These are phyloP conservation scores for Pseudocercospora fuligena DNA, from an alignment of 2,329 filamentous ascomycete species.

Conservation along the genomic window DNA sequence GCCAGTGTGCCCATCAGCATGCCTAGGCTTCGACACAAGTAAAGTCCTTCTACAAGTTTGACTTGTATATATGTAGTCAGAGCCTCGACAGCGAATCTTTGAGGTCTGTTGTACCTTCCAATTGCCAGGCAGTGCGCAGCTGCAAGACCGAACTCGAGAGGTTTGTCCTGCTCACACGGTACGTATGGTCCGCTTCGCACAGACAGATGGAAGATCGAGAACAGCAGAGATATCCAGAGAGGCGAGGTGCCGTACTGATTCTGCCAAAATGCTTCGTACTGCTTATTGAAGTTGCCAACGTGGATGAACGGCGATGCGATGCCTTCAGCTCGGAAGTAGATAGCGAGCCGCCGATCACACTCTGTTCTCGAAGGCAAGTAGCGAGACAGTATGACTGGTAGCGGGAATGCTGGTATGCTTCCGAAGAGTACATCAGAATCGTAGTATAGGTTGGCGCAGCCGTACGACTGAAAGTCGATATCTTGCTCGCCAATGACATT, in stretches of 20 bases:
- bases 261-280: slow-evolving; percentile 53
- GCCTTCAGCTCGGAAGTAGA: slow-evolving; percentile 24
- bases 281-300: slow-evolving; percentile 17
- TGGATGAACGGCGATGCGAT: slow-evolving; percentile 27
- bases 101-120: slow-evolving; percentile 18
- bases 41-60: slow-evolving; percentile 18
- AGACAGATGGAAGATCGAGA: slow-evolving; percentile 38
- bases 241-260: slow-evolving; percentile 44
- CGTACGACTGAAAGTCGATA: slow-evolving; percentile 2
- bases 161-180: not conserved
- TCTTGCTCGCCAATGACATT: slow-evolving; percentile 17
- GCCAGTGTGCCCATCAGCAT: slow-evolving; percentile 19
- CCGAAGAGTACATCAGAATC: slow-evolving; percentile 26
- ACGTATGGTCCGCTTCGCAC: slow-evolving; percentile 13
- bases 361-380: slow-evolving; percentile 20
- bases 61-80: slow-evolving; percentile 20
- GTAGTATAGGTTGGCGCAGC: not conserved
- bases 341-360: slow-evolving; percentile 20
- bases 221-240: slow-evolving; percentile 53
- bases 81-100: slow-evolving; percentile 22
- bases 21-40: slow-evolving; percentile 16
- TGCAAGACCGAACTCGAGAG: slow-evolving; percentile 13
- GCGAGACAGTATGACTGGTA: slow-evolving; percentile 13
- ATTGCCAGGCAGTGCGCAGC: slow-evolving; percentile 22
- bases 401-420: slow-evolving; percentile 7